These are phyloP conservation scores for Candida gorgasii DNA, from an alignment of 805 yeast genomes.

Conservation along the genomic window DNA sequence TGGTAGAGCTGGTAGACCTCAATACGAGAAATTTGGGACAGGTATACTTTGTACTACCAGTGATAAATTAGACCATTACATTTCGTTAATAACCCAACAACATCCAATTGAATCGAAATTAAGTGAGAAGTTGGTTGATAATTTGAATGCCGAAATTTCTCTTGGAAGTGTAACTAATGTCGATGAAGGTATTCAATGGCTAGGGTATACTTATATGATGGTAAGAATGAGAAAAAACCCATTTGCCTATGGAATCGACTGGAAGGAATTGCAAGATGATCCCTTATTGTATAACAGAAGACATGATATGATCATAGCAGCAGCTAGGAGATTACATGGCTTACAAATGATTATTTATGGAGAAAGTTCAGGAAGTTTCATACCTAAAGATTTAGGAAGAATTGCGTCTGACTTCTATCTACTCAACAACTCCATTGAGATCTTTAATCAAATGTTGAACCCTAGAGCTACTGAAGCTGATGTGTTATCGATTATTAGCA, in stretches of 20 bases:
- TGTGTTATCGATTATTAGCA: constrained; percentile 80
- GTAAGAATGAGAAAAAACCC: constrained; percentile 96
- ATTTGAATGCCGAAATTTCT: constrained; percentile 93
- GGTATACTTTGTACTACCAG: constrained; percentile 85
- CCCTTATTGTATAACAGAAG: constrained; percentile 75
- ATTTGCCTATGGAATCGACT: constrained; percentile 84
- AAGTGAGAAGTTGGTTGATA: constrained; percentile 78
- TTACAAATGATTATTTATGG: constrained; percentile 94
- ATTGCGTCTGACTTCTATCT: constrained; percentile 93
- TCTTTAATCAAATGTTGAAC: constrained; percentile 80
- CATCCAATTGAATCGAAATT: constrained; percentile 93
- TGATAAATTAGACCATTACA: constrained; percentile 82
- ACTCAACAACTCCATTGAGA: constrained; percentile 80
- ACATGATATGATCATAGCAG: constrained; percentile 69
- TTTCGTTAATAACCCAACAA: constrained; percentile 87
- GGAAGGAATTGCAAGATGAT: constrained; percentile 83
- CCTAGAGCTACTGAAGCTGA: constrained; percentile 92
- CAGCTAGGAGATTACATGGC: constrained; percentile 81
- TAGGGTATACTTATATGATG: constrained; percentile 94
- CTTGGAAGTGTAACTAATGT: constrained; percentile 93
- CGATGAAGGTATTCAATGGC: constrained; percentile 94
- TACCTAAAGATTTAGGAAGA: constrained; percentile 88
- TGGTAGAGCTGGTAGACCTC: constrained; percentile 99
- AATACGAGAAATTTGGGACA: constrained; percentile 87
- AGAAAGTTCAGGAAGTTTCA: constrained; percentile 75